Conservation (phyloP, 768 basidiomycete species). For the Chiua virens region DNA sequence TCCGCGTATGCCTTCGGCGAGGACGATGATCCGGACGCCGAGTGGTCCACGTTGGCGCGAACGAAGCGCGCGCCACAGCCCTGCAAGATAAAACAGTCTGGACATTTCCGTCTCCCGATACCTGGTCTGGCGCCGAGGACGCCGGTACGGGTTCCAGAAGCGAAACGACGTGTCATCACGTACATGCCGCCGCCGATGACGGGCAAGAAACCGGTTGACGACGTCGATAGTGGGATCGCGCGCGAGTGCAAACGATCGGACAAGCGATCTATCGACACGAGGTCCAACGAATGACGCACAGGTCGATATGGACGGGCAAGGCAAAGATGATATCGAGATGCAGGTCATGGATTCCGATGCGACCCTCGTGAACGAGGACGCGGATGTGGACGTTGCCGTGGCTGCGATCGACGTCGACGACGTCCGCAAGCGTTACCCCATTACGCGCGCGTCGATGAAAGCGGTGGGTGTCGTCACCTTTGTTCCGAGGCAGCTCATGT, state of each 20-base stretch:
- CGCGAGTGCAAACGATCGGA: background rate
- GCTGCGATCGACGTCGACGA: slow-evolving; percentile 15
- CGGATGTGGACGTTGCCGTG: background rate
- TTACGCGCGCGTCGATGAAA: slow-evolving; percentile 19
- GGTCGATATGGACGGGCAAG: background rate
- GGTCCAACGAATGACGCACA: background rate
- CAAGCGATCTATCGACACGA: background rate
- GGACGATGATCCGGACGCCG: slow-evolving; percentile 19
- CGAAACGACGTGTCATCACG: slow-evolving; percentile 25
- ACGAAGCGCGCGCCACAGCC: background rate
- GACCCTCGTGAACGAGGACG: slow-evolving; percentile 30
- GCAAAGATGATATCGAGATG: slow-evolving; percentile 1
- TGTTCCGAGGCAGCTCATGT: no score
- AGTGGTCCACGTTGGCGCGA: slow-evolving; percentile 17
- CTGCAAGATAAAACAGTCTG: slow-evolving; percentile 15
- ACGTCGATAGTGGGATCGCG: background rate
- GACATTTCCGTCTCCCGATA: slow-evolving; percentile 22
- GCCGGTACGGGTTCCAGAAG: background rate
- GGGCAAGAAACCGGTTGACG: background rate
- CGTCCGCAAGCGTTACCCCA: slow-evolving; percentile 18
- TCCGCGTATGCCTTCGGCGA: slow-evolving; percentile 21
- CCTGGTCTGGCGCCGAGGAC: background rate
- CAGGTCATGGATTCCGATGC: slow-evolving; percentile 23
- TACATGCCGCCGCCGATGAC: slow-evolving; percentile 29
- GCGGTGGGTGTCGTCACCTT: slow-evolving; percentile 19